Conservation (phyloP, 345 rosid genomes). For the Eutrema japonicum region DNA sequence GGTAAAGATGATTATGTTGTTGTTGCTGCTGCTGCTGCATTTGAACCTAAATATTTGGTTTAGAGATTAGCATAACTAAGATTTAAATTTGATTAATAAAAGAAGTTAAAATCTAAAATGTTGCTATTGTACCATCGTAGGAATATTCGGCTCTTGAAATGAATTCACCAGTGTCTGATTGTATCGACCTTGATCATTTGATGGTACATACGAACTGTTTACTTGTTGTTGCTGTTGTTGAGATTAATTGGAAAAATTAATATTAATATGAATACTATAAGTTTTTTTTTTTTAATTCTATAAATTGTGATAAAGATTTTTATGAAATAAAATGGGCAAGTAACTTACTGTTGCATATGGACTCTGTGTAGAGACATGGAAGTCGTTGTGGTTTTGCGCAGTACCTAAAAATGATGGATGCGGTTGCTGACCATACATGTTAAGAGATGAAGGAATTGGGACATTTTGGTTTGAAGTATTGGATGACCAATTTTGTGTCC, state of each 20-base stretch:
- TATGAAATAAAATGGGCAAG: background rate
- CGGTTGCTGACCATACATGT: background rate
- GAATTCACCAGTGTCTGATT: background rate
- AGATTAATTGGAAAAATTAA: background rate
- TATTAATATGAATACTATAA: background rate
- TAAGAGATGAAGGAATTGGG: background rate
- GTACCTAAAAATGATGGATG: background rate
- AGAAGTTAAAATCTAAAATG: background rate
- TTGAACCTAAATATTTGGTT: background rate
- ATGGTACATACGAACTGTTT: too few relatives aligned
- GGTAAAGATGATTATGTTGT: background rate
- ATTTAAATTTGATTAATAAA: background rate
- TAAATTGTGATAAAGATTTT: background rate
- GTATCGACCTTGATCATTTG: background rate
- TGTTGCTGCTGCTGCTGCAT: constrained; percentile 5
- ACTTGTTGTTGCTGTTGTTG: background rate
- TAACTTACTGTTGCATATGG: background rate
- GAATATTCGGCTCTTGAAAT: background rate
- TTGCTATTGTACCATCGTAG: background rate
- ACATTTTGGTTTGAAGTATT: background rate
- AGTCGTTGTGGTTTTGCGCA: background rate
- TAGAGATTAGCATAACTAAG: background rate
- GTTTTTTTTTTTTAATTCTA: too few relatives aligned
- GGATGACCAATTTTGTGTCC: background rate
- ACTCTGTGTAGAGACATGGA: background rate